Evolutionary conservation across 2,329 filamentous ascomycete genomes (phyloP).

Genomic region (Penicillium sp.): DNA sequence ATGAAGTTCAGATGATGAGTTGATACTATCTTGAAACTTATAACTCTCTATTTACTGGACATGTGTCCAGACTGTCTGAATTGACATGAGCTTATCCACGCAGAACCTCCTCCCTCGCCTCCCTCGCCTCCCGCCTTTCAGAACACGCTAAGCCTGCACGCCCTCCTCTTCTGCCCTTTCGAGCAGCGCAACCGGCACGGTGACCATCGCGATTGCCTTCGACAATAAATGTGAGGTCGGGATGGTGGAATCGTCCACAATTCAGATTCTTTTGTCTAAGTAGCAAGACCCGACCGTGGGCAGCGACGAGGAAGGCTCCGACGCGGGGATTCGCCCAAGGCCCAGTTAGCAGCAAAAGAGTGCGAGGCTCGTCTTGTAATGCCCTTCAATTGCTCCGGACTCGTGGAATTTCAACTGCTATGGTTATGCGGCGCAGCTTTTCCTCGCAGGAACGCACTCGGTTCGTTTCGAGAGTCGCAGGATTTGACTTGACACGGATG

Average conservation of each 20-base stretch:
- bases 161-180: constrained; percentile 1
- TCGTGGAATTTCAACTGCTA: background rate
- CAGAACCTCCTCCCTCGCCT: background rate
- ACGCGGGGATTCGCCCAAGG: constrained; percentile 11
- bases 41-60: background rate
- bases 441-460: background rate
- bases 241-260: background rate
- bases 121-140: constrained; percentile 4
- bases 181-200: constrained; percentile 9
- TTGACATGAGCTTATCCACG: background rate
- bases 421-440: background rate
- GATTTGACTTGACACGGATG: background rate
- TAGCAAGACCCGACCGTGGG: constrained; percentile 7
- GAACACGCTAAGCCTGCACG: constrained; percentile 6
- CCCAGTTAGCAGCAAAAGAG: constrained; percentile 1
- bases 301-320: constrained; percentile 6
- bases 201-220: background rate
- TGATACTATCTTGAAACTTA: background rate
- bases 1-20: background rate
- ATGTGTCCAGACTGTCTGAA: background rate
- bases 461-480: background rate
- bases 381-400: background rate
- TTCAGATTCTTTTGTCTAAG: constrained; percentile 3
- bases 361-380: background rate
- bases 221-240: background rate